Base-by-base conservation (phyloP, 768 basidiomycete species). In the Calvatia gigantea region DNA sequence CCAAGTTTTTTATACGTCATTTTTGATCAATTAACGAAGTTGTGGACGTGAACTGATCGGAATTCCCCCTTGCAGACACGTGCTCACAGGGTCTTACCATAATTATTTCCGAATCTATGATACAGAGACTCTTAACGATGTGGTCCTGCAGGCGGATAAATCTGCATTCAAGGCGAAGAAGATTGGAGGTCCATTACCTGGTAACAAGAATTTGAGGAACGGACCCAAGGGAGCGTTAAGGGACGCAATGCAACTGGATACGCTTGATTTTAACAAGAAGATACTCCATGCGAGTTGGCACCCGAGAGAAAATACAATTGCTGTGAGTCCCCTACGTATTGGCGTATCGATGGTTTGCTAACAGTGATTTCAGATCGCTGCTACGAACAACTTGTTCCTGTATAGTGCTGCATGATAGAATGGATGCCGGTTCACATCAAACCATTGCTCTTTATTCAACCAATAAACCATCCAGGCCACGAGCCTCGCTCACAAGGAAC, bases 81-180 rank as follows among this genome's bases (percentile, higher is more conserved):
- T 98, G 57, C 78, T 99, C 60, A 98, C 97, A n/a, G 97, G 97
- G 41, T 98, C 97, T 48, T 99, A 99, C 76, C 96, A 98, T 77
- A 99, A 99, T 75, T 98, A 96, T 76, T 95, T 99, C 89, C 94
- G 94, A 70, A 97, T 99, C 84, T 99, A 94, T 74, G 96, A 98
- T 70, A 84, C 86, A 51, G 92, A 96, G 58, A 85, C 86, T 29
- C 67, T 85, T 59, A 89, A 86, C 58, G 97, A 98, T 65, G 86
- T 95, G 41, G 91, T 98, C 11, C 74, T 99, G 54, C 97, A 98
- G 72, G 97, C 97, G 1, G 97, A 99, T 77, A 99, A 99, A 72
- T 95, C 94, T 14, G 95, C 96, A 5, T 99, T 99, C 79, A 98
- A 98, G 72, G 93, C 92, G 46, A 99, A 98, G 87, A 99, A 98